Evolutionary conservation across 768 basidiomycete genomes (phyloP).

Genomic region (Hydnum rufescens): DNA sequence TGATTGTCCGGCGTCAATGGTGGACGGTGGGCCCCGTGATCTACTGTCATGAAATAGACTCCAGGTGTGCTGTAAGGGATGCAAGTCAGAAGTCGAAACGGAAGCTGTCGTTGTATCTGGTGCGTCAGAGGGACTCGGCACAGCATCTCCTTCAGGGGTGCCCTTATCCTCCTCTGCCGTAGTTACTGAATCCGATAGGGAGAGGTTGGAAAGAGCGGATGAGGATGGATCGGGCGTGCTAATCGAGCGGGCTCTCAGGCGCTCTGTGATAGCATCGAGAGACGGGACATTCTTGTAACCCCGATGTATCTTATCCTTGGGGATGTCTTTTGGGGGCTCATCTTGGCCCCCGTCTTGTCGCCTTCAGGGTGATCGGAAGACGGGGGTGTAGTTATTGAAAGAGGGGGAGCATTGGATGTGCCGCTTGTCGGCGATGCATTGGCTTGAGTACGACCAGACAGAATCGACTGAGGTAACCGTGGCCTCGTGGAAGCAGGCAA

Average conservation of each 20-base stretch:
- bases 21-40: conserved; percentile 30
- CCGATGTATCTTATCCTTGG: conserved; percentile 24
- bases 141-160: background rate
- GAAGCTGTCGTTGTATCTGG: background rate
- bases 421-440: too few species aligned
- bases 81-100: conserved; percentile 15
- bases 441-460: background rate
- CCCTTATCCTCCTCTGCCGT: conserved; percentile 30
- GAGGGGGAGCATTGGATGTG: background rate
- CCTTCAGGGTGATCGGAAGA: background rate
- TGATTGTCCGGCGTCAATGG: conserved; percentile 27
- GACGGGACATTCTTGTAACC: conserved; percentile 81
- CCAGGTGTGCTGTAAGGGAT: conserved; percentile 74
- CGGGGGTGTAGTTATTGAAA: background rate
- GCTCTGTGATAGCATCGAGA: conserved; percentile 68
- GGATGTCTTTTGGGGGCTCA: background rate
- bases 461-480: background rate
- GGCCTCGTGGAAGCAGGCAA: background rate
- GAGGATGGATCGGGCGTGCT: background rate
- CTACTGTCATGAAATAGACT: conserved; percentile 84
- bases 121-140: background rate
- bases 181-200: conserved; percentile 26
- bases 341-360: background rate
- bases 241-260: conserved; percentile 23
- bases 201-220: conserved; percentile 29